Conservation (phyloP, 371 early-diverging fungal species). For the Mortierella sp. region DNA sequence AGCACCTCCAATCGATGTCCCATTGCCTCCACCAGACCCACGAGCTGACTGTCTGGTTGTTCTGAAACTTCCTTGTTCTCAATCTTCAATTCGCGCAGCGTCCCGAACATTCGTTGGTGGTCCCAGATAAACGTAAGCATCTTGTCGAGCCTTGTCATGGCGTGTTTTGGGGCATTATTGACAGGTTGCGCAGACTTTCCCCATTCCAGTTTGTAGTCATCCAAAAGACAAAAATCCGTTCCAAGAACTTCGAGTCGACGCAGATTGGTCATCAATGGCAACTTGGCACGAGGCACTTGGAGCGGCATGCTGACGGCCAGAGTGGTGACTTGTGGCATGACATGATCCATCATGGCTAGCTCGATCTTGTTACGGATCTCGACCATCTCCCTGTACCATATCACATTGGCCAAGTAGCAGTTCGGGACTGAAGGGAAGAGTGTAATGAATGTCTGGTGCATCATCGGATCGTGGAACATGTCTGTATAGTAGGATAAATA, state of each 20-base stretch:
- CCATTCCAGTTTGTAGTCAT: slow-evolving; percentile 27
- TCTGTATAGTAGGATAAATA: slow-evolving; percentile 45
- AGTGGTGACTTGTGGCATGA: slow-evolving; percentile 30
- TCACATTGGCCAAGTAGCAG: slow-evolving; percentile 40
- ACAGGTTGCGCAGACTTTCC: not conserved
- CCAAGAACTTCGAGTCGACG: slow-evolving; percentile 44
- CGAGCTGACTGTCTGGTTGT: slow-evolving; percentile 18
- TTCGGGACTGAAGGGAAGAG: slow-evolving; percentile 50
- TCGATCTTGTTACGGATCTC: slow-evolving; percentile 44
- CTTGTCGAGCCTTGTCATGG: slow-evolving; percentile 28
- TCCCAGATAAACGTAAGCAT: slow-evolving; percentile 46
- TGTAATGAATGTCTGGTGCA: slow-evolving; percentile 49
- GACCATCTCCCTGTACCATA: slow-evolving; percentile 47
- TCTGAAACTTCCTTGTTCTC: slow-evolving; percentile 13
- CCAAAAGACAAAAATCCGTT: slow-evolving; percentile 24
- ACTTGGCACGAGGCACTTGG: slow-evolving; percentile 39
- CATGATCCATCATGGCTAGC: slow-evolving; percentile 39
- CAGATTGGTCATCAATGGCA: slow-evolving; percentile 25
- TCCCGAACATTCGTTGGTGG: slow-evolving; percentile 39
- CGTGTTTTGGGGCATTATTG: not conserved
- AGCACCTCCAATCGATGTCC: slow-evolving; percentile 39
- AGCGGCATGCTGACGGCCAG: slow-evolving; percentile 34
- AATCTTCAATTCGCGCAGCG: slow-evolving; percentile 47
- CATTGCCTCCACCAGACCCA: slow-evolving; percentile 51
- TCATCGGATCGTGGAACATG: slow-evolving; percentile 52